Conservation (phyloP, 768 basidiomycete genomes). For the Trametes cubensis region DNA sequence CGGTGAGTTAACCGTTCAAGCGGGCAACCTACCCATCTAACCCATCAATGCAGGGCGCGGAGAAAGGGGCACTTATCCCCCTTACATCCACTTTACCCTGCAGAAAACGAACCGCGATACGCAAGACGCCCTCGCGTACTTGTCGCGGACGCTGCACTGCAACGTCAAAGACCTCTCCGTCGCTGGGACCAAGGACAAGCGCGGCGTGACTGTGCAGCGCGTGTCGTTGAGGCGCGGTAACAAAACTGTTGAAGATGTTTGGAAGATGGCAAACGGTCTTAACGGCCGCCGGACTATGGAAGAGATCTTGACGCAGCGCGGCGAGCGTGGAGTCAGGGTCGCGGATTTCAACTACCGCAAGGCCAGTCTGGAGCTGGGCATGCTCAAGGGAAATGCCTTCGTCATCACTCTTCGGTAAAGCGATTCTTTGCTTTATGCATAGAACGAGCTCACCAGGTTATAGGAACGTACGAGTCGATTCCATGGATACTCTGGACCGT, state of each 20-base stretch:
- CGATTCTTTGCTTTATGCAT: conserved; percentile 2
- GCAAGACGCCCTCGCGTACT: conserved; percentile 84
- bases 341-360: conserved; percentile 87
- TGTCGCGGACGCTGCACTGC: conserved; percentile 78
- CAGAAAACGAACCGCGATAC: conserved; percentile 98
- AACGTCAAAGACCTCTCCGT: conserved; percentile 81
- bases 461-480: conserved; percentile 86
- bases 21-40: too few relatives aligned
- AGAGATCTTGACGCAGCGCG: conserved; percentile 69
- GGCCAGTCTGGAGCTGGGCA: conserved; percentile 84
- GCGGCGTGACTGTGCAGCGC: conserved; percentile 93
- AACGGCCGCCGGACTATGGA: conserved; percentile 55
- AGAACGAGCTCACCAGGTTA: conserved; percentile 11
- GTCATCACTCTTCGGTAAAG: conserved; percentile 88
- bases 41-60: conserved; percentile 37
- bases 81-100: conserved; percentile 93
- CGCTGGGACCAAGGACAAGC: conserved; percentile 97
- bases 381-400: conserved; percentile 96
- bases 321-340: conserved; percentile 87
- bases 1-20: neutral
- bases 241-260: conserved; percentile 81
- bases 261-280: conserved; percentile 77
- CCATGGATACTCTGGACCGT: conserved; percentile 68
- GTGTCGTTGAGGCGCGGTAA: conserved; percentile 79
- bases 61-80: conserved; percentile 70